These are phyloP conservation scores for Passiflora organensis DNA, from an alignment of 345 rosid genomes.

Conservation along the genomic window DNA sequence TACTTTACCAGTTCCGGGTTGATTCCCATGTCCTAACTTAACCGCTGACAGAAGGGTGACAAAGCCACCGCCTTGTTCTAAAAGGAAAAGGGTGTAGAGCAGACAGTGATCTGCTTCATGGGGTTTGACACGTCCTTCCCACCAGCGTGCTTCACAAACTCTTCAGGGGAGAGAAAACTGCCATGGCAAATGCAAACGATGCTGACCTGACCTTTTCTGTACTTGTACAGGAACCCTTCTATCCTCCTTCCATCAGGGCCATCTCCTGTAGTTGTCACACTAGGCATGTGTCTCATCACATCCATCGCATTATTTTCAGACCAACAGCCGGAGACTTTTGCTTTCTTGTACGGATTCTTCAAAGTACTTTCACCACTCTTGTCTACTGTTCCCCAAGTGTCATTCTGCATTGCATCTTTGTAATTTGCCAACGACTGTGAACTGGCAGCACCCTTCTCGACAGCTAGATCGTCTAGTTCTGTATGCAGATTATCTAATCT, in stretches of 20 bases:
- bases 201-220: slow-evolving; percentile 27
- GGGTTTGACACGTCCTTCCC: slow-evolving; percentile 21
- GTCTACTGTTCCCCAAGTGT: not conserved
- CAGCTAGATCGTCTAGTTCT: not conserved
- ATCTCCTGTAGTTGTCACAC: slow-evolving; percentile 42
- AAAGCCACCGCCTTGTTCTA: not conserved
- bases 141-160: slow-evolving; percentile 46
- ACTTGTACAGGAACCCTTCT: slow-evolving; percentile 45
- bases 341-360: slow-evolving; percentile 7
- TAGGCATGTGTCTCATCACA: slow-evolving; percentile 45
- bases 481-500: no score
- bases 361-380: no score
- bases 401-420: not conserved
- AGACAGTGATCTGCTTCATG: slow-evolving; percentile 24
- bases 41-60: not conserved
- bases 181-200: slow-evolving; percentile 62
- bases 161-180: slow-evolving; percentile 37
- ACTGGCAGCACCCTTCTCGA: not conserved
- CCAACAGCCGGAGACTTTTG: not conserved
- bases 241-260: slow-evolving; percentile 31
- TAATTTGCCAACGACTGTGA: not conserved
- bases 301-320: slow-evolving; percentile 13
- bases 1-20: not conserved
- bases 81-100: not conserved
- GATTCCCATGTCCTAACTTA: no score